A percentile compares a stretch with the other conserved stretches of the same genome.
phyloP scores from a whole-genome alignment of 2,329 filamentous ascomycete genomes.

The Metarhizium anisopliae region DNA sequence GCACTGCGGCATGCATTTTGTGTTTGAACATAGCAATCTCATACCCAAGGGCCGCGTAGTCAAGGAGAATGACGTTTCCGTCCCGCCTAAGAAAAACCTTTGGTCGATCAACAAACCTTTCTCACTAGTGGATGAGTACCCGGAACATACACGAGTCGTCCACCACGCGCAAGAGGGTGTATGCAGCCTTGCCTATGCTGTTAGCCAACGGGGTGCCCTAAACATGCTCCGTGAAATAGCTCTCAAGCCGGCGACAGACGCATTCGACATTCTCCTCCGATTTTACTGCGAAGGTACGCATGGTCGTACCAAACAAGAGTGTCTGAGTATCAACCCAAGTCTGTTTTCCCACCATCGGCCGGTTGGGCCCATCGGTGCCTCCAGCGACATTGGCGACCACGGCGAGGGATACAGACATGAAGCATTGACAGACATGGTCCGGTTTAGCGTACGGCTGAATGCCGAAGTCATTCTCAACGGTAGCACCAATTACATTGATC shows the following conservation, averaged over 20 bases:
- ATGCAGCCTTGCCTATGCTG: constrained; percentile 34
- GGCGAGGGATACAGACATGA: constrained; percentile 19
- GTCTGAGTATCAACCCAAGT: constrained; percentile 31
- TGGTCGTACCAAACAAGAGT: constrained; percentile 25
- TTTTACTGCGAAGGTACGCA: too few relatives aligned
- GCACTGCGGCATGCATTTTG: constrained; percentile 33
- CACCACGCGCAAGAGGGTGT: constrained; percentile 30
- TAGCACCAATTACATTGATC: constrained; percentile 18
- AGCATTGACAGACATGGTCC: constrained; percentile 24
- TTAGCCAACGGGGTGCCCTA: constrained; percentile 34
- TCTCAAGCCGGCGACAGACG: constrained; percentile 27
- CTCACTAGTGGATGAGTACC: constrained; percentile 22
- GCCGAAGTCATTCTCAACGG: constrained; percentile 27
- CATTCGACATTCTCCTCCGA: constrained; percentile 35
- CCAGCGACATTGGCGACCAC: constrained; percentile 29
- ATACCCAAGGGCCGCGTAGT: constrained; percentile 22
- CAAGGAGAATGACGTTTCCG: constrained; percentile 23
- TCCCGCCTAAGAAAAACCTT: constrained; percentile 23
- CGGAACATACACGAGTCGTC: constrained; percentile 33
- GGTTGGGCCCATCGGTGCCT: constrained; percentile 22
- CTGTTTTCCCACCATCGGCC: constrained; percentile 37
- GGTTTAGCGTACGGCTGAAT: constrained; percentile 33
- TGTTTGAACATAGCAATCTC: constrained; percentile 7
- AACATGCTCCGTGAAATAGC: constrained; percentile 33
- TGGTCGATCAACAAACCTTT: constrained; percentile 26